Conservation (phyloP, 495 filamentous ascomycete genomes). For the Hypoxylon subgilvum region DNA sequence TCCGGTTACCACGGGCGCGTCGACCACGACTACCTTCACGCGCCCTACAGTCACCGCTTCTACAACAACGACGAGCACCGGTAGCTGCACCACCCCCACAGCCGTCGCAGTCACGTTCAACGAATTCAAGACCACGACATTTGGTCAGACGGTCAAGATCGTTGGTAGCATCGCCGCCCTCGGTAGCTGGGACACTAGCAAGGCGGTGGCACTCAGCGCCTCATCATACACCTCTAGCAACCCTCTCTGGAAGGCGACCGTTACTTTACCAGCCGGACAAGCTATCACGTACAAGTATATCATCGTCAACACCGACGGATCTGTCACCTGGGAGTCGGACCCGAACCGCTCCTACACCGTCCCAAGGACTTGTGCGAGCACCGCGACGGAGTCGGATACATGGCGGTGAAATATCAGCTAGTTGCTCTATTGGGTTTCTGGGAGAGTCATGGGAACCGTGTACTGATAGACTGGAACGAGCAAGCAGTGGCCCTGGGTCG, state of each 20-base stretch:
- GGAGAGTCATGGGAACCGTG: background rate
- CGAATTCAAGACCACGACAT: slow-evolving; percentile 58
- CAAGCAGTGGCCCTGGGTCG: background rate
- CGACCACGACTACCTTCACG: slow-evolving; percentile 41
- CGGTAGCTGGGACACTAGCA: slow-evolving; percentile 61
- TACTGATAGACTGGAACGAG: background rate
- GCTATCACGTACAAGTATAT: slow-evolving; percentile 74
- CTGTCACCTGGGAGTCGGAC: slow-evolving; percentile 67
- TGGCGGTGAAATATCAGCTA: slow-evolving; percentile 42
- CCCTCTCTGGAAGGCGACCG: slow-evolving; percentile 62
- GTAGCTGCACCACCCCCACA: slow-evolving; percentile 49
- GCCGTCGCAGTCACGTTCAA: slow-evolving; percentile 66
- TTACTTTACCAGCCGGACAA: slow-evolving; percentile 59
- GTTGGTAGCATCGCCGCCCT: slow-evolving; percentile 61
- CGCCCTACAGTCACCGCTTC: slow-evolving; percentile 43
- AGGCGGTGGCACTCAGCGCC: slow-evolving; percentile 60
- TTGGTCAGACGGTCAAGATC: slow-evolving; percentile 66
- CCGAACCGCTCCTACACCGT: slow-evolving; percentile 67
- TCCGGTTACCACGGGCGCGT: slow-evolving; percentile 39
- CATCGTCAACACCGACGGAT: slow-evolving; percentile 58
- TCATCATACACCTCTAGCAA: slow-evolving; percentile 59
- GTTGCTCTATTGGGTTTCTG: background rate
- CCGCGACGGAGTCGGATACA: slow-evolving; percentile 45
- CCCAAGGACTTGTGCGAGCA: slow-evolving; percentile 53
- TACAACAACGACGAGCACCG: slow-evolving; percentile 41